Percentiles rank a stretch among this genome's conserved stretches.
These are phyloP conservation scores for Ophiostoma quercus DNA, from an alignment of 2,329 filamentous ascomycete species.

Conservation along the genomic window DNA sequence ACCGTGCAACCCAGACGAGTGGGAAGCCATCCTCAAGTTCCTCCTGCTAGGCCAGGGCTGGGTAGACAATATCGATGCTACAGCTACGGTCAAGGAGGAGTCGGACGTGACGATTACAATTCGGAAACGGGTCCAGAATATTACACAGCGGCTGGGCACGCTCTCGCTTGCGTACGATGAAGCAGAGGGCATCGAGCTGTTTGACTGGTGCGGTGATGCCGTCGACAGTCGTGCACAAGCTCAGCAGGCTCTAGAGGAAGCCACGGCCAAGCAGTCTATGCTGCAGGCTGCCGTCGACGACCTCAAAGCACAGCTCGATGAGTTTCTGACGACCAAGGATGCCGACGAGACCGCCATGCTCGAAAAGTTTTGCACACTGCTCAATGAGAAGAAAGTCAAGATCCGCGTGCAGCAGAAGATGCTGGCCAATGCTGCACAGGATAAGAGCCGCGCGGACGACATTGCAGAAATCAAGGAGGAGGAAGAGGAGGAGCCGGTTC, in stretches of 20 bases:
- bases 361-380: conserved; percentile 62
- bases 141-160: conserved; percentile 68
- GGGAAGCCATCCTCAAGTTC: conserved; percentile 56
- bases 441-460: not conserved
- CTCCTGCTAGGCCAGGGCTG: conserved; percentile 49
- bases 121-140: conserved; percentile 60
- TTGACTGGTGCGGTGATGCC: conserved; percentile 64
- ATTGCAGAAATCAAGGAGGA: conserved; percentile 31
- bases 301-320: conserved; percentile 59
- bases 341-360: conserved; percentile 62
- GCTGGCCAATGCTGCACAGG: conserved; percentile 35
- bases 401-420: conserved; percentile 67
- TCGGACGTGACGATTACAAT: conserved; percentile 56
- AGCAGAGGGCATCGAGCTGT: conserved; percentile 57
- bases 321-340: conserved; percentile 60
- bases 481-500: conserved; percentile 3
- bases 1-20: conserved; percentile 57
- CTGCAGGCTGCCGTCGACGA: conserved; percentile 54
- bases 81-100: conserved; percentile 53
- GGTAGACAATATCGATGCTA: conserved; percentile 51
- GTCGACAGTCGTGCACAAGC: conserved; percentile 45
- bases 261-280: conserved; percentile 40
- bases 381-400: conserved; percentile 77
- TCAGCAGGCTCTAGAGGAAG: conserved; percentile 40
- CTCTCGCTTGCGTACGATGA: conserved; percentile 53